Evolutionary conservation across 2,329 filamentous ascomycete genomes (phyloP), one percentile per base, ranked within the genome.

Genomic region (Pseudopithomyces maydicus): DNA sequence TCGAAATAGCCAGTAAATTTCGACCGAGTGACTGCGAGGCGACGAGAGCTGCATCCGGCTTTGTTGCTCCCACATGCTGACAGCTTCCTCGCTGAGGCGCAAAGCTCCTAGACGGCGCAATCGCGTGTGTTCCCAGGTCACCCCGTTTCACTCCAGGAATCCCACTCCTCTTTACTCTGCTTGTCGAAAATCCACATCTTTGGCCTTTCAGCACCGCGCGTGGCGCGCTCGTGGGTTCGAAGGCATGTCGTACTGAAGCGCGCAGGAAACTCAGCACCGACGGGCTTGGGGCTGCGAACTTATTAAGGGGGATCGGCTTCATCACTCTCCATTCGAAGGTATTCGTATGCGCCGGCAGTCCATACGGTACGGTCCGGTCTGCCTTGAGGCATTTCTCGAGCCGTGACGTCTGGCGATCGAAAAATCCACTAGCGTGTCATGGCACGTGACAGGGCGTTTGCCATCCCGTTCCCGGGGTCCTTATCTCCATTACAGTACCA

Each of bases 251-350:
- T 42, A 72, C 67, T 58, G 76, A 74, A 23, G 68, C 63, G 56
- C 73, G 62, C 43, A 77, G 66, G 62, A 77, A 77, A 66, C 64
- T 73, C 61, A 77, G 58, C 19, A 77, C 73, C 46, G 67, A 67
- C 8, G 74, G 67, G 60, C 74, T 77, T 42, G 75, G 75, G 52
- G 68, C 67, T 46, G 67, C 62, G 52, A 70, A 58, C 59, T 60
- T 66, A 58, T 62, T 68, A 60, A 75, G 68, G 62, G 68, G 64
- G 51, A 64, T 65, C 55, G 68, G 64, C 67, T 70, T 73, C 74
- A 77, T 76, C 66, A 69, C 72, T 76, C 65, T 68, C 59, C 67
- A 56, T 61, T 60, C 54, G 57, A 39, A 55, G 33, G 33, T n/a
- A 52, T 47, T 47, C 39, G 61, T 63, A 64, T 63, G 22, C 55